These are phyloP conservation scores for Clonostachys solani DNA, from an alignment of 2,329 filamentous ascomycete species.

Conservation along the genomic window DNA sequence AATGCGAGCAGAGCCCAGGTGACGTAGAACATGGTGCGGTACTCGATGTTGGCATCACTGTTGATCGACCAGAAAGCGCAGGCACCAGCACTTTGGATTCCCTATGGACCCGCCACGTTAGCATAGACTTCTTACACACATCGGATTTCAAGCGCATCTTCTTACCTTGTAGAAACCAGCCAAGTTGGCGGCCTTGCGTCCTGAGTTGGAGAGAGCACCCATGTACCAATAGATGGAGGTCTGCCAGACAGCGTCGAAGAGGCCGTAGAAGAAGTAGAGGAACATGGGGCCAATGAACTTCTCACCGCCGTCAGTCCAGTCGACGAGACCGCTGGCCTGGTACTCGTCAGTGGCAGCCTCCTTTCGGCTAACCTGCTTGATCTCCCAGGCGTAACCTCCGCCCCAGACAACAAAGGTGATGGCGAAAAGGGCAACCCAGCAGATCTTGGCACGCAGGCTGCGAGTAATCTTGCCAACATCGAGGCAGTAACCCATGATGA, in stretches of 20 bases:
- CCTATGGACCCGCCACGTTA: conserved; percentile 19
- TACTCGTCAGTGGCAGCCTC: conserved; percentile 17
- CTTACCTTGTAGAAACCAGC: conserved; percentile 76
- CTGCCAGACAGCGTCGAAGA: conserved; percentile 89
- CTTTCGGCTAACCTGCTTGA: conserved; percentile 48
- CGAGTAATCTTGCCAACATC: conserved; percentile 59
- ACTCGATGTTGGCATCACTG: conserved; percentile 49
- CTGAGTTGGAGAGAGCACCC: conserved; percentile 88
- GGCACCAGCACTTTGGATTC: conserved; percentile 79
- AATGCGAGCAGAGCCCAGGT: conserved; percentile 72
- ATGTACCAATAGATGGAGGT: conserved; percentile 94
- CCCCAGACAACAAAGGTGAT: conserved; percentile 80
- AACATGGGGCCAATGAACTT: conserved; percentile 75
- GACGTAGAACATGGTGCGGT: conserved; percentile 65
- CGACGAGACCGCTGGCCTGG: conserved; percentile 22
- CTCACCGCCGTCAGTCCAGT: conserved; percentile 60
- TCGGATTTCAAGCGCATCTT: not conserved
- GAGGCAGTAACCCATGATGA: conserved; percentile 67
- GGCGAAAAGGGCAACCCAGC: conserved; percentile 56
- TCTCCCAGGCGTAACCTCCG: conserved; percentile 76
- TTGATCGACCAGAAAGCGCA: conserved; percentile 75
- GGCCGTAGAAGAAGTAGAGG: conserved; percentile 85
- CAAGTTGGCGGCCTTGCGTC: conserved; percentile 87
- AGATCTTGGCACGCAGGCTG: conserved; percentile 61
- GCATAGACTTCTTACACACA: not conserved